Evolutionary conservation across 2,329 filamentous ascomycete genomes (phyloP), one percentile per base, ranked within the genome.

Genomic region (Alternaria tenuissima): DNA sequence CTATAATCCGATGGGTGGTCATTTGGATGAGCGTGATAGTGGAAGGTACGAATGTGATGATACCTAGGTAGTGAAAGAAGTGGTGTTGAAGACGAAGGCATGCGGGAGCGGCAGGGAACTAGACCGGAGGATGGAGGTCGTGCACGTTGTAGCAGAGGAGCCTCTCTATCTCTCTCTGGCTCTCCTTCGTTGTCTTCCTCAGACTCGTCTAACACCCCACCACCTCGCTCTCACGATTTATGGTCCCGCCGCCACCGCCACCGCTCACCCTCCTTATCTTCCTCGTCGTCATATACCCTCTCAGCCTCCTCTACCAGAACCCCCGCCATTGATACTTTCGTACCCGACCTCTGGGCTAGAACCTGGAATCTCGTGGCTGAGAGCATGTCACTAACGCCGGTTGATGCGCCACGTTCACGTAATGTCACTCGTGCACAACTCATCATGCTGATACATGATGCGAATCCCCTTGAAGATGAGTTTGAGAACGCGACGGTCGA

Each of bases 351-450:
- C 36, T 56, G 46, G 54, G 26, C 36, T 9, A 46, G 44, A 18
- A 56, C 54, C 28, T 56, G 54, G 44, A 38, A 51, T 4, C 36
- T 56, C 18, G 54, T 56, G 6, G 3, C 18, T 18, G 54, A 56
- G 38, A 39, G 43, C 32, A 42, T 36, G 44, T n/a, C 24, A 20
- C 16, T 49, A 1, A 49, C 44, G 12, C 43, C 34, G 11, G 22
- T 28, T 22, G 24, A 32, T 3, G 34, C 46, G 11, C 3, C 34
- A 4, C 39, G 54, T 14, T 49, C 46, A 32, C 26, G 36, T 9
- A 56, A 38, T 18, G 38, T 52, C 5, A 52, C 43, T 41, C 38
- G 46, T 16, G 54, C 46, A 7, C 46, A 57, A 22, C 38, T 57
- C 8, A 11, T 51, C 22, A 28, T 26, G 34, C 16, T 57, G 26